Evolutionary conservation across 1,284 basidiomycete genomes (phyloP).

Genomic region (Ustilago hordei): DNA sequence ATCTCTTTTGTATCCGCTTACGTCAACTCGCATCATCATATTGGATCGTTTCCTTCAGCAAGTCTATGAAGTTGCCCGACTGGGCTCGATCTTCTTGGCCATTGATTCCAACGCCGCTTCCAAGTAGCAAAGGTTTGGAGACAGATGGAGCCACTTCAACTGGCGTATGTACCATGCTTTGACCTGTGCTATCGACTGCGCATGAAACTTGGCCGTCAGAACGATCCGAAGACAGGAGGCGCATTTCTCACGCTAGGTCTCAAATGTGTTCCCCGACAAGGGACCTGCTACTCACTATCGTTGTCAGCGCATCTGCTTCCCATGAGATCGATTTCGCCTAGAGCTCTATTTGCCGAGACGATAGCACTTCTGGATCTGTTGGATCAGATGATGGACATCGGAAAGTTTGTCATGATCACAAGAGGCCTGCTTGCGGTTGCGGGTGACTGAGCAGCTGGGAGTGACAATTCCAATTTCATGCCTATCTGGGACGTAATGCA

Average conservation of each 20-base stretch:
- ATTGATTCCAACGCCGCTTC: neutral
- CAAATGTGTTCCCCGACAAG: neutral
- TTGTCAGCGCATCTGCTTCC: neutral
- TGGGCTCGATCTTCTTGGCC: neutral
- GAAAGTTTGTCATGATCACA: neutral
- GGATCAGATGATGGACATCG: neutral
- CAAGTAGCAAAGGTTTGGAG: neutral
- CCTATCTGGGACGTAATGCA: neutral
- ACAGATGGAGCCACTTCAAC: neutral
- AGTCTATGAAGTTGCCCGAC: neutral
- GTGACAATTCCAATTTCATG: neutral
- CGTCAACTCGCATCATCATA: too few species aligned
- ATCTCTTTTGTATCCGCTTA: too few species aligned
- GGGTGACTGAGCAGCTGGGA: slow-evolving; percentile 2
- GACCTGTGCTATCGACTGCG: neutral
- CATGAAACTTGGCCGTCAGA: neutral
- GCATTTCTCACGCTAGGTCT: neutral
- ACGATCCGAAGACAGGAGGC: neutral
- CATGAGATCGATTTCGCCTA: neutral
- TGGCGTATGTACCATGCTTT: neutral
- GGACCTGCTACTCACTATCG: neutral
- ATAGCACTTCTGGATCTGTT: neutral
- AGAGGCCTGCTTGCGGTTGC: neutral
- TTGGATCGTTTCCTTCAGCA: too few species aligned
- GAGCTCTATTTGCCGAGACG: neutral